Evolutionary conservation across 345 rosid species (phyloP), one percentile per base, ranked within the genome.

Genomic region (Salix caprea): DNA sequence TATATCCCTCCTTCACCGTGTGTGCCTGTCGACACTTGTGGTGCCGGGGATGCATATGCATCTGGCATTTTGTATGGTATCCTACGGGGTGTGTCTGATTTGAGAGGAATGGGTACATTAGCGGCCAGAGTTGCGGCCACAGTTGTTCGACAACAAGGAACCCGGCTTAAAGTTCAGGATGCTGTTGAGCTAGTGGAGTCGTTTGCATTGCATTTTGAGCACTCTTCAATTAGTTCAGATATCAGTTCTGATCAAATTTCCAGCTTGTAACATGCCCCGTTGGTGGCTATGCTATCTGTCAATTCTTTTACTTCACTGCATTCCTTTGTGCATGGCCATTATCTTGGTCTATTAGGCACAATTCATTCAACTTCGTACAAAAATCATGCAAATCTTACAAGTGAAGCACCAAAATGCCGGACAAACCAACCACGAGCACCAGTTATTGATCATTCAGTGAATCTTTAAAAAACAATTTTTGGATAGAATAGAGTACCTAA

Each of bases 41-140:
- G 99, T 67, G 97, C 97, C 0, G 99, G 99, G 69, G 97, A 95
- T 77, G 97, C 97, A 8, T 95, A 91, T 24, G 97, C 99, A 70
- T 89, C 99, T 4, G 97, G 99, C 46, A 88, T 95, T 72, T 83
- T 95, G 76, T 95, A 93, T 15, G 89, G 98, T 67, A 86, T 93
- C 82, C 78, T 90, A 67, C 86, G 85, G 34, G 99, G 99, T 7
- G 80, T 84, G 48, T 88, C 94, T 0, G 94, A 95, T 84, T 72
- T 95, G 75, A 93, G 89, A 84, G 89, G 90, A 48, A 88, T 95
- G 82, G 99, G 99, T 67, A 52, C 92, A 32, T 80, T 93, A 84
- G 99, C 99, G 21, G 92, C 97, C 69, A 90, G 89, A 69, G 91
- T 89, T 26, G 97, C 99, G 46, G 91, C 99, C 73, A 93, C 96